Conservation (phyloP, 345 rosid species). For the Brassica nigra region DNA sequence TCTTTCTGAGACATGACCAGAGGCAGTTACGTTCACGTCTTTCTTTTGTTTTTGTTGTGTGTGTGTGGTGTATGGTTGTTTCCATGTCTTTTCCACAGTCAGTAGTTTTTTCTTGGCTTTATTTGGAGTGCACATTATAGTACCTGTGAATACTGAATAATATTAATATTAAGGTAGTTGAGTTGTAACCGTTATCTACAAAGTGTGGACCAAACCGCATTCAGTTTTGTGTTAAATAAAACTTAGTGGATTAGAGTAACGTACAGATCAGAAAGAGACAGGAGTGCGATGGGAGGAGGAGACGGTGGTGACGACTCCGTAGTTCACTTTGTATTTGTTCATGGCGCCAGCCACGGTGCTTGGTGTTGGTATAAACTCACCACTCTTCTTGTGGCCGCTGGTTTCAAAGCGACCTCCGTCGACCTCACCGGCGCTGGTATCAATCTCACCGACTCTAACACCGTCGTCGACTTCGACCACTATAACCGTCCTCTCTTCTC, state of each 20-base stretch:
- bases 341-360: conserved; percentile 41
- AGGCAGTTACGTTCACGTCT: neutral
- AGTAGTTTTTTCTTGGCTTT: neutral
- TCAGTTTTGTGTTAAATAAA: neutral
- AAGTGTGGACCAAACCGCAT: neutral
- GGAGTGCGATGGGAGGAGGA: neutral
- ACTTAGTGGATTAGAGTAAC: neutral
- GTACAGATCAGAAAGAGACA: neutral
- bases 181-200: neutral
- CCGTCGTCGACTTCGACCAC: conserved; percentile 14
- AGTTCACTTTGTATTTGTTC: neutral
- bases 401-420: conserved; percentile 24
- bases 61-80: neutral
- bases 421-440: conserved; percentile 41
- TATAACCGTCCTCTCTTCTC: conserved; percentile 39
- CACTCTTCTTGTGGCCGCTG: conserved; percentile 23
- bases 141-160: too few species aligned
- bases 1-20: neutral
- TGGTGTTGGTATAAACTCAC: conserved; percentile 27
- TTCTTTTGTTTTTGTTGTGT: neutral
- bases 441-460: conserved; percentile 35
- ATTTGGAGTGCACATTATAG: neutral
- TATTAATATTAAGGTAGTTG: neutral
- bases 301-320: neutral
- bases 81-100: neutral